These are phyloP conservation scores for Auricularia cornea DNA, from an alignment of 768 basidiomycete genomes.

Conservation along the genomic window DNA sequence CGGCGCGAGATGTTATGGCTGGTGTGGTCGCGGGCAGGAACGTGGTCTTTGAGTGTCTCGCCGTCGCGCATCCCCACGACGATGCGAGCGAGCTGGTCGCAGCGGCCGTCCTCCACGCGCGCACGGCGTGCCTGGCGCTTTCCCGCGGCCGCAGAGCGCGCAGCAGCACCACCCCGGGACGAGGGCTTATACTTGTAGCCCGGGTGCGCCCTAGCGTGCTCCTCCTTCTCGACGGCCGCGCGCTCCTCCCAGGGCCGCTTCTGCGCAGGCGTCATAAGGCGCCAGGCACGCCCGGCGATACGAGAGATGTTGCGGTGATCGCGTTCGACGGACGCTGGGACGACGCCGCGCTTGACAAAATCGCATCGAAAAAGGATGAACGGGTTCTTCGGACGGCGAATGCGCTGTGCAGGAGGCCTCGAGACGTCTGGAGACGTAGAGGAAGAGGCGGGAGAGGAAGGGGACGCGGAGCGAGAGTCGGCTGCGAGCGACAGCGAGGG, in stretches of 20 bases:
- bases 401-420: conserved; percentile 29
- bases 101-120: neutral
- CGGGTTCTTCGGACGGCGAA: conserved; percentile 66
- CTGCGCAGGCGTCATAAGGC: conserved; percentile 38
- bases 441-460: neutral
- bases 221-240: conserved; percentile 48
- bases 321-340: conserved; percentile 46
- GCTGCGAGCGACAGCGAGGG: neutral
- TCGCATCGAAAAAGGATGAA: conserved; percentile 77
- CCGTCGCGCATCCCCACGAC: neutral
- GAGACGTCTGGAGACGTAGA: neutral
- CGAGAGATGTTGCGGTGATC: conserved; percentile 69
- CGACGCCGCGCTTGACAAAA: conserved; percentile 54
- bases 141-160: neutral
- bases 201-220: conserved; percentile 51
- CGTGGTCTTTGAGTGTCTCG: neutral
- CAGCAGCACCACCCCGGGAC: neutral
- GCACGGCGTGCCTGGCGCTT: neutral
- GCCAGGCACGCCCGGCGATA: conserved; percentile 65
- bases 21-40: neutral
- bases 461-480: neutral
- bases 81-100: neutral
- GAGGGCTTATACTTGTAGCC: conserved; percentile 55
- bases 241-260: conserved; percentile 41
- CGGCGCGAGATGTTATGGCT: neutral